These are phyloP conservation scores for Spergularia azorica DNA, from an alignment of 179 eudicot species.

Conservation along the genomic window DNA sequence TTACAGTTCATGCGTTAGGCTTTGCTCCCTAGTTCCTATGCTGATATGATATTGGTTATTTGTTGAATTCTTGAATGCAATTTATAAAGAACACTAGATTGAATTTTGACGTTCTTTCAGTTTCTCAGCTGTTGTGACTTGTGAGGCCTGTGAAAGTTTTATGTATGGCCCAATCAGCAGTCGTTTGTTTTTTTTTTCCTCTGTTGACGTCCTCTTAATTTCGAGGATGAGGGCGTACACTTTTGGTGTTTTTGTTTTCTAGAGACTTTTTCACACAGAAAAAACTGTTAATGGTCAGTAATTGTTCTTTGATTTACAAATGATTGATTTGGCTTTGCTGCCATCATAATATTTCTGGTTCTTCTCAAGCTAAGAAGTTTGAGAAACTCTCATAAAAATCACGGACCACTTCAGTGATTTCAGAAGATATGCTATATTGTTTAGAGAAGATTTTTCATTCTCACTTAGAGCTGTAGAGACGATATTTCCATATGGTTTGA, in stretches of 20 bases:
- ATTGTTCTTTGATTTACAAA: background rate
- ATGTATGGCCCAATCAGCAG: background rate
- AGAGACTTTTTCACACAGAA: background rate
- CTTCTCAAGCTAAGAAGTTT: background rate
- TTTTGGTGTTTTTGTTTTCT: too few relatives aligned
- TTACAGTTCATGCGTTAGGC: background rate
- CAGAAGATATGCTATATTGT: background rate
- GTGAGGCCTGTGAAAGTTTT: background rate
- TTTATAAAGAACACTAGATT: background rate
- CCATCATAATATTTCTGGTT: background rate
- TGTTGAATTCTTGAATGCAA: background rate
- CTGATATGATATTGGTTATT: conserved; percentile 9
- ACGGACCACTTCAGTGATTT: background rate
- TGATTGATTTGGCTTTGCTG: background rate
- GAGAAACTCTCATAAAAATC: background rate
- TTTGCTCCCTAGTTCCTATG: too few relatives aligned
- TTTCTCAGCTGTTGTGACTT: background rate
- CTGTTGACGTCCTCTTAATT: background rate
- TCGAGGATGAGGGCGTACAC: background rate
- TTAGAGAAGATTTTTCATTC: background rate
- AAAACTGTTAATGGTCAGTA: background rate
- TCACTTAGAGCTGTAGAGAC: background rate
- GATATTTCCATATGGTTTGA: background rate
- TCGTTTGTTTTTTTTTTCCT: background rate
- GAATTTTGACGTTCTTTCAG: background rate